Conservation (phyloP, 225 moss, liverwort and hornwort species). For the Antitrichia curtipendula region DNA sequence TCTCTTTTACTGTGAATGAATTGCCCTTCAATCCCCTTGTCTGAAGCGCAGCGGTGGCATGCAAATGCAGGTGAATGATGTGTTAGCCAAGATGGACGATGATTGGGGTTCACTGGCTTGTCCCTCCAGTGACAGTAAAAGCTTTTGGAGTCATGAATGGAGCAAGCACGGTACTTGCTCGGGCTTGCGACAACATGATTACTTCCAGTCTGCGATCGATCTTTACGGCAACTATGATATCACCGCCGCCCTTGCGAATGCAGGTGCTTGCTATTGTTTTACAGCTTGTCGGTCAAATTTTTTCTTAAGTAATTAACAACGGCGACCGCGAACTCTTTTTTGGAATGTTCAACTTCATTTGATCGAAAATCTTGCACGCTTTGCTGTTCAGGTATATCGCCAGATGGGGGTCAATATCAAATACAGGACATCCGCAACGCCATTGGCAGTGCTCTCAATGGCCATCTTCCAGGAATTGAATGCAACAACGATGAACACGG, state of each 20-base stretch:
- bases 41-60: neutral
- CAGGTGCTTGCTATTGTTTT: constrained; percentile 24
- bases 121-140: constrained; percentile 50
- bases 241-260: constrained; percentile 30
- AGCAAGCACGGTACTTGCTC: constrained; percentile 90
- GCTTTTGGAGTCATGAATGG: constrained; percentile 86
- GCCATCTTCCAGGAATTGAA: constrained; percentile 58
- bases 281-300: neutral
- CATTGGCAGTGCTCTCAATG: constrained; percentile 21
- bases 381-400: constrained; percentile 43
- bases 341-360: neutral
- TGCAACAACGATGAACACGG: constrained; percentile 52
- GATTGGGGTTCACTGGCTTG: constrained; percentile 77
- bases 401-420: constrained; percentile 33
- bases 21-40: neutral
- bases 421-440: constrained; percentile 22
- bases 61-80: constrained; percentile 38
- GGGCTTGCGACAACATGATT: constrained; percentile 37
- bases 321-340: neutral
- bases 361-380: neutral
- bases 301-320: neutral
- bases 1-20: neutral
- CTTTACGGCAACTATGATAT: constrained; percentile 39
- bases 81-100: constrained; percentile 29
- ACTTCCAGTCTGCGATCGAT: constrained; percentile 38